Percentiles rank a stretch among this genome's conserved stretches.
Conservation (phyloP, 331 rosid species). For the Ulmus americana region DNA sequence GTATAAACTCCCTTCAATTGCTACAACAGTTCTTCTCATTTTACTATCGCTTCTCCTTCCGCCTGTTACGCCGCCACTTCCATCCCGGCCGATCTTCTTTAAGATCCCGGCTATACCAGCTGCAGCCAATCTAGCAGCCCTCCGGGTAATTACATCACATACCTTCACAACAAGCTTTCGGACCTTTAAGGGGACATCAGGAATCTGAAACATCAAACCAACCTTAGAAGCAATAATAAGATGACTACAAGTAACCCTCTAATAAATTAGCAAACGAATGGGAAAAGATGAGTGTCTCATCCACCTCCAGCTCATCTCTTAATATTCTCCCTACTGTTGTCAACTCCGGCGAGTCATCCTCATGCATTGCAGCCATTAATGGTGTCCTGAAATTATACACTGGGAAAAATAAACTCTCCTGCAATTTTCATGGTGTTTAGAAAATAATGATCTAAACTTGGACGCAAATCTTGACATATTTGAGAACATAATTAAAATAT, state of each 20-base stretch:
- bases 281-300: not conserved
- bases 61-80: conserved; percentile 60
- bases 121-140: conserved; percentile 79
- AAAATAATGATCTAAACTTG: not conserved
- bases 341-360: conserved; percentile 62
- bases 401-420: not conserved
- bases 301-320: conserved; percentile 56
- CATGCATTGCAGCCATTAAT: conserved; percentile 66
- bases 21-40: conserved; percentile 65
- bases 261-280: not conserved
- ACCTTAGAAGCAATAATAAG: conserved; percentile 9
- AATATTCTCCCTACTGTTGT: conserved; percentile 52
- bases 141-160: conserved; percentile 53
- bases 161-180: conserved; percentile 58
- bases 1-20: conserved; percentile 67
- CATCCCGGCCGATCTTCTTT: conserved; percentile 83
- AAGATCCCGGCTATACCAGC: conserved; percentile 71
- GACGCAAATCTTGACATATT: not conserved
- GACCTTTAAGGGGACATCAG: conserved; percentile 46
- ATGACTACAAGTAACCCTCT: not conserved
- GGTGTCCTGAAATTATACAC: conserved; percentile 47
- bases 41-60: conserved; percentile 51
- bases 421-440: not conserved
- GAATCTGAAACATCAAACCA: conserved; percentile 43
- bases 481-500: not conserved